Conservation (phyloP, 495 filamentous ascomycete species). For the Endocarpon pusillum region DNA sequence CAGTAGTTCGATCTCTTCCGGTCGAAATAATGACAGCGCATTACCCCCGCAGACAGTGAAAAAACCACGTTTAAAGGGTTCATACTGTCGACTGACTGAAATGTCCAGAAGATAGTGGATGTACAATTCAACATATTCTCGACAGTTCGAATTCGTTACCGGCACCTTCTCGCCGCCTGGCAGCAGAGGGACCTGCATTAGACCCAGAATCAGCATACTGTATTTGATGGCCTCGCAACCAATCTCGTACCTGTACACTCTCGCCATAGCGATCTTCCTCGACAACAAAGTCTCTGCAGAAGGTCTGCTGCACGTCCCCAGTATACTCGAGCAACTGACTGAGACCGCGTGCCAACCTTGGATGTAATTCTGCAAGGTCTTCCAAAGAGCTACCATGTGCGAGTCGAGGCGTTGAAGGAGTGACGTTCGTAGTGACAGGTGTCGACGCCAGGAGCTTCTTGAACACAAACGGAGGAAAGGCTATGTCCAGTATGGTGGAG, state of each 20-base stretch:
- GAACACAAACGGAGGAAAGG: slow-evolving; percentile 84
- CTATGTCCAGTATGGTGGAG: slow-evolving; percentile 84
- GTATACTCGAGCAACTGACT: slow-evolving; percentile 65
- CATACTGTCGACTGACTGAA: slow-evolving; percentile 67
- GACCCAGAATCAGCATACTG: too few relatives aligned
- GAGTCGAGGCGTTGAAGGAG: slow-evolving; percentile 37
- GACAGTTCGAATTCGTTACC: slow-evolving; percentile 72
- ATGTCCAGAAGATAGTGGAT: slow-evolving; percentile 67
- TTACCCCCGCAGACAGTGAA: slow-evolving; percentile 87
- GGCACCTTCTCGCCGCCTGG: slow-evolving; percentile 53
- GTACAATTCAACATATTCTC: slow-evolving; percentile 81
- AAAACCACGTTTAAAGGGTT: slow-evolving; percentile 90
- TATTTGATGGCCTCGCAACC: too few relatives aligned
- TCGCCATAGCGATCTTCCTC: slow-evolving; percentile 66
- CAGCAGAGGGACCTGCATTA: slow-evolving; percentile 45
- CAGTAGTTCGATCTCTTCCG: slow-evolving; percentile 85
- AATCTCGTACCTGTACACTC: slow-evolving; percentile 28
- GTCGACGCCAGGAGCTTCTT: slow-evolving; percentile 67
- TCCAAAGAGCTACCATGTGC: slow-evolving; percentile 58
- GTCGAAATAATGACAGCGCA: slow-evolving; percentile 75
- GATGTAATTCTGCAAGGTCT: slow-evolving; percentile 74
- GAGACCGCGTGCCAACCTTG: slow-evolving; percentile 59
- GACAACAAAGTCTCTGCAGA: slow-evolving; percentile 70
- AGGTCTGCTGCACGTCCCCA: slow-evolving; percentile 67
- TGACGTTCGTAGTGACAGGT: slow-evolving; percentile 33